phyloP scores from a whole-genome alignment of 2,329 filamentous ascomycete genomes.

The Neonectria punicea region DNA sequence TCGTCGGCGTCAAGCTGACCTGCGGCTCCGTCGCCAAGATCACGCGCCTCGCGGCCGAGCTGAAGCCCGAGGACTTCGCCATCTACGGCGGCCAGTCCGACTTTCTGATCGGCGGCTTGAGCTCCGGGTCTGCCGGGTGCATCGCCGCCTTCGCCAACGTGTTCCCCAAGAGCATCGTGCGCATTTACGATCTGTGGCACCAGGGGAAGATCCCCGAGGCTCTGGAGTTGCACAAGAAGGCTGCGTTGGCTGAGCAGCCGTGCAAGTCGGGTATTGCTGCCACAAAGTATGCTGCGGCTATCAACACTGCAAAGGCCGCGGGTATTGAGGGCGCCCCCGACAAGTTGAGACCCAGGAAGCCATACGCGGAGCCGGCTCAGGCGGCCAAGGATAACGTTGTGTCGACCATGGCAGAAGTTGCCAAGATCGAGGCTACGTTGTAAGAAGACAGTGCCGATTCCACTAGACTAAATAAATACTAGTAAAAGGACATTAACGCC shows the following conservation, averaged over 20 bases:
- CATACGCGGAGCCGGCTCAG: conserved; percentile 63
- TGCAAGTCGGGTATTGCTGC: conserved; percentile 67
- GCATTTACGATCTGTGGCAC: conserved; percentile 69
- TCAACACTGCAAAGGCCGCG: conserved; percentile 1
- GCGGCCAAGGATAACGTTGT: conserved; percentile 56
- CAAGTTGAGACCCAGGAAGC: conserved; percentile 67
- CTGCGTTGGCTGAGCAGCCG: conserved; percentile 72
- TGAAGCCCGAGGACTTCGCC: conserved; percentile 67
- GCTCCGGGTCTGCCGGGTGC: conserved; percentile 67
- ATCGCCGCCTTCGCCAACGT: conserved; percentile 73
- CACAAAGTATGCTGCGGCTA: conserved; percentile 3
- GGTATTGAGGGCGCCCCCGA: conserved; percentile 65
- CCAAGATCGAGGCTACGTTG: conserved; percentile 52
- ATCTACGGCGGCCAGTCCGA: conserved; percentile 79
- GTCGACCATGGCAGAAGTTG: conserved; percentile 53
- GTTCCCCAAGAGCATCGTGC: conserved; percentile 66
- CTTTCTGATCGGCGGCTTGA: conserved; percentile 72
- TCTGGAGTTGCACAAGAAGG: conserved; percentile 68
- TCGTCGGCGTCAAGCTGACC: conserved; percentile 77
- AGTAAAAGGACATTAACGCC: neutral
- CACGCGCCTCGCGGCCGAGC: conserved; percentile 64
- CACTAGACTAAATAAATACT: neutral
- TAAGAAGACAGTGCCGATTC: conserved; percentile 4
- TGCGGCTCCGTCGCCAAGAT: conserved; percentile 80
- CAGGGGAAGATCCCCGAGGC: conserved; percentile 68